Evolutionary conservation across 108 stramenopile genomes (phyloP), one percentile per base, ranked within the genome.

Genomic region (Nitzschia inconspicua): DNA sequence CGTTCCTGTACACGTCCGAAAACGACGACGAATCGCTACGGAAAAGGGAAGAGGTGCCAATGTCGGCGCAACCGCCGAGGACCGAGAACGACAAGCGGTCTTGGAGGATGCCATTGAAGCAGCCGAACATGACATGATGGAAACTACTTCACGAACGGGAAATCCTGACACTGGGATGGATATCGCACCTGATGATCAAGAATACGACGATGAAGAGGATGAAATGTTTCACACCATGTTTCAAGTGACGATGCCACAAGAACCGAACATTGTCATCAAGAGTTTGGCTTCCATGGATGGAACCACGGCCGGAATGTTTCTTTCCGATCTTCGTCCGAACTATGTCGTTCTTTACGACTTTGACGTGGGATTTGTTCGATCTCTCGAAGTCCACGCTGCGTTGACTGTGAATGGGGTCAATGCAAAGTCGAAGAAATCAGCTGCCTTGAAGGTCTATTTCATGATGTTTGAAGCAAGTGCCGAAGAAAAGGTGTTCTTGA

Each of bases 341-440:
- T 82, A 82, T 40, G 93, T 97, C 19, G 68, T 99, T 7, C 44
- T 96, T 60, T 96, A 94, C 60, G 97, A 99, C 46, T 77, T 88
- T 5, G 95, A 97, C 54, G 62, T 94, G 6, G 56, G 72, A 31
- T 90, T 97, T 41, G 73, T 96, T 35, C 89, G 98, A 31, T 58
- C 86, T 10, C 52, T 99, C 39, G 98, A 99, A 69, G 78, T 94
- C 23, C 79, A 85, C 58, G 65, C 83, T 31, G 75, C 70, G 10
- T 50, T 63, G 51, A 70, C 56, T 58, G 41, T 44, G 53, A 24
- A 13, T 14, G n/a, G n/a, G n/a, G n/a, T n/a, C n/a, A n/a, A n/a
- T n/a, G n/a, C n/a, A n/a, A n/a, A n/a, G n/a, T n/a, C n/a, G n/a
- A 50, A 44, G 0, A 56, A 81, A 35, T 66, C 59, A 16, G 68